These are phyloP conservation scores for Ogataea allantospora DNA, from an alignment of 805 yeast species.

Conservation along the genomic window DNA sequence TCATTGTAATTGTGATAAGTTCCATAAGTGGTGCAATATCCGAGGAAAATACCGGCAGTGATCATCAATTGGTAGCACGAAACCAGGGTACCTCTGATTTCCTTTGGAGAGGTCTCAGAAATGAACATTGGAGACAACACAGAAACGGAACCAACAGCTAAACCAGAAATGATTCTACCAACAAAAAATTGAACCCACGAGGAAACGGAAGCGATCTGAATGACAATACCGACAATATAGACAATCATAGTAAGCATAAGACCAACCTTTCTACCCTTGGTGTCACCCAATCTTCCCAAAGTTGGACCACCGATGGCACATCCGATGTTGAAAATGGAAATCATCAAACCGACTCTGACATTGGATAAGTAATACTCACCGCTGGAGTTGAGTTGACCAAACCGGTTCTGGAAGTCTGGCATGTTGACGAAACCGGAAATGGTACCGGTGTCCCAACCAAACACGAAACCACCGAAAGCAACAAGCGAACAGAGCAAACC, in stretches of 20 bases:
- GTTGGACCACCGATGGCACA: slow-evolving; percentile 72
- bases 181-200: slow-evolving; percentile 64
- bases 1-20: slow-evolving; percentile 48
- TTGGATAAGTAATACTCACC: slow-evolving; percentile 47
- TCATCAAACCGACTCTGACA: slow-evolving; percentile 59
- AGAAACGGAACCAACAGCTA: slow-evolving; percentile 54
- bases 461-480: slow-evolving; percentile 76
- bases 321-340: slow-evolving; percentile 68
- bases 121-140: slow-evolving; percentile 58
- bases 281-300: slow-evolving; percentile 56
- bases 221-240: slow-evolving; percentile 58
- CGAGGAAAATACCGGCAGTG: slow-evolving; percentile 68
- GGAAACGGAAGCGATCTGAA: slow-evolving; percentile 54
- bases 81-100: slow-evolving; percentile 68
- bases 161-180: slow-evolving; percentile 59
- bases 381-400: slow-evolving; percentile 43
- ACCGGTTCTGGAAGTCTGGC: slow-evolving; percentile 52
- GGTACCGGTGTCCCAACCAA: slow-evolving; percentile 80
- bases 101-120: slow-evolving; percentile 69
- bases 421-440: slow-evolving; percentile 69
- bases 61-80: slow-evolving; percentile 68
- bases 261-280: slow-evolving; percentile 58
- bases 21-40: slow-evolving; percentile 66
- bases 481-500: slow-evolving; percentile 48
- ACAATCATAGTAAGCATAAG: slow-evolving; percentile 51